These are phyloP conservation scores for Microcyclosporella mali DNA, from an alignment of 2,329 filamentous ascomycete species.

Conservation along the genomic window DNA sequence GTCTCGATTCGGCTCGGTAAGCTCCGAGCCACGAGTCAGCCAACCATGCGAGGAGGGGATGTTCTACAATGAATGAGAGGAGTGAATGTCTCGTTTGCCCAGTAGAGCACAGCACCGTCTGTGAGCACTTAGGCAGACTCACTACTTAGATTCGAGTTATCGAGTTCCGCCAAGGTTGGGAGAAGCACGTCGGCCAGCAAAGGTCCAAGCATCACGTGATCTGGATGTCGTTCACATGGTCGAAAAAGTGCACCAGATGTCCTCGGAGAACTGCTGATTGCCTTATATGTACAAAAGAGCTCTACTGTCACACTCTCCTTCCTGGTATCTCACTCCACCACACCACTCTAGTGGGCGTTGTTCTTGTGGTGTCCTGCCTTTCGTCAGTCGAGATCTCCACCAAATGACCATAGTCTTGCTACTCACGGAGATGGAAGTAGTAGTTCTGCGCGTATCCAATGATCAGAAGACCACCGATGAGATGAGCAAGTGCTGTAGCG, in stretches of 20 bases:
- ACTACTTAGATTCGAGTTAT: too few relatives aligned
- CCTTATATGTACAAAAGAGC: constrained; percentile 16
- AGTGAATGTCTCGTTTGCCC: too few relatives aligned
- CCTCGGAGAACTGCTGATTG: constrained; percentile 11
- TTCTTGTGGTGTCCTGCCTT: constrained; percentile 96
- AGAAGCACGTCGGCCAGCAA: too few relatives aligned
- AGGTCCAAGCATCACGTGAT: too few relatives aligned
- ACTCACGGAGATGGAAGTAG: constrained; percentile 99
- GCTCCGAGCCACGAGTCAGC: background rate
- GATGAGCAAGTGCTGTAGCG: constrained; percentile 75
- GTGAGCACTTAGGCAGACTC: too few relatives aligned
- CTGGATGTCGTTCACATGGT: too few relatives aligned
- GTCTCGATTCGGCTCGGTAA: background rate
- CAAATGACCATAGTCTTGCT: constrained; percentile 4
- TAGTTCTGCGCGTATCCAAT: constrained; percentile 97
- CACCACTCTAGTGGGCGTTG: constrained; percentile 74
- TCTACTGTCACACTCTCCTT: constrained; percentile 4
- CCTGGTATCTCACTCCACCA: constrained; percentile 1
- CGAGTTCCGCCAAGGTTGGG: too few relatives aligned
- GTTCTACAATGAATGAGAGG: too few relatives aligned
- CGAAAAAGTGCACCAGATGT: too few relatives aligned
- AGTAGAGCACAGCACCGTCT: too few relatives aligned
- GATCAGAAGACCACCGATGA: constrained; percentile 68
- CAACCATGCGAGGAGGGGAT: too few relatives aligned
- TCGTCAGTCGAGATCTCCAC: constrained; percentile 19